Evolutionary conservation across 768 basidiomycete species (phyloP).

Genomic region (Tulasnella sp.): DNA sequence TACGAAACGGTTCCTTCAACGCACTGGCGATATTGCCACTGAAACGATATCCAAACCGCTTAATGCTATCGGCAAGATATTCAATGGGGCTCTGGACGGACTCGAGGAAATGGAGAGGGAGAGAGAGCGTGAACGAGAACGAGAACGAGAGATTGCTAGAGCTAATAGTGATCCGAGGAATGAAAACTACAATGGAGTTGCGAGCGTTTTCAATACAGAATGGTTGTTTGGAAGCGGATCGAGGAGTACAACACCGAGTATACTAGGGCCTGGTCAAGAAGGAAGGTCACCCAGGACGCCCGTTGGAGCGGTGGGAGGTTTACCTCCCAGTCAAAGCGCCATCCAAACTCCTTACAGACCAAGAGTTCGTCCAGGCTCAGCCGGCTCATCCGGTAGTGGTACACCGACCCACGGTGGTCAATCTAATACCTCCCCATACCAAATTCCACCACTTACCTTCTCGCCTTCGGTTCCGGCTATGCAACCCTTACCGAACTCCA

Average conservation of each 20-base stretch:
- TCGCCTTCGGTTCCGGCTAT: neutral
- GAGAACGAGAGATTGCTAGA: slow-evolving; percentile 25
- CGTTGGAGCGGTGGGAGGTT: neutral
- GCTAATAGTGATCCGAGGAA: neutral
- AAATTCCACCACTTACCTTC: slow-evolving; percentile 4
- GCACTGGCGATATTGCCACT: slow-evolving; percentile 54
- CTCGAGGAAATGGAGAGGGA: slow-evolving; percentile 55
- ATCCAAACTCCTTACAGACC: slow-evolving; percentile 10
- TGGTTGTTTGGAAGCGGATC: slow-evolving; percentile 10
- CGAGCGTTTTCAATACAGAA: slow-evolving; percentile 6
- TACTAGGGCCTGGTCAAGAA: no score
- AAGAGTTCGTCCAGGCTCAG: slow-evolving; percentile 7
- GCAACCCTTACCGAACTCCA: neutral
- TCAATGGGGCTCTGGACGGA: slow-evolving; percentile 63
- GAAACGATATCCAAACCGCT: slow-evolving; percentile 75
- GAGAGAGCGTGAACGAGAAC: slow-evolving; percentile 38
- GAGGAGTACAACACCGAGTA: neutral
- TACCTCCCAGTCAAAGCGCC: neutral
- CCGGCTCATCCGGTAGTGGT: neutral
- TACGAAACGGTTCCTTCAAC: slow-evolving; percentile 70
- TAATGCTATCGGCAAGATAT: slow-evolving; percentile 77
- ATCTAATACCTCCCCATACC: neutral
- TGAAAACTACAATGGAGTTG: neutral
- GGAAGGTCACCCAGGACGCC: slow-evolving; percentile 5
- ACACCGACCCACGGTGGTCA: no score